Evolutionary conservation across 1,284 basidiomycete species (phyloP).

Genomic region (Cerioporus squamosus): DNA sequence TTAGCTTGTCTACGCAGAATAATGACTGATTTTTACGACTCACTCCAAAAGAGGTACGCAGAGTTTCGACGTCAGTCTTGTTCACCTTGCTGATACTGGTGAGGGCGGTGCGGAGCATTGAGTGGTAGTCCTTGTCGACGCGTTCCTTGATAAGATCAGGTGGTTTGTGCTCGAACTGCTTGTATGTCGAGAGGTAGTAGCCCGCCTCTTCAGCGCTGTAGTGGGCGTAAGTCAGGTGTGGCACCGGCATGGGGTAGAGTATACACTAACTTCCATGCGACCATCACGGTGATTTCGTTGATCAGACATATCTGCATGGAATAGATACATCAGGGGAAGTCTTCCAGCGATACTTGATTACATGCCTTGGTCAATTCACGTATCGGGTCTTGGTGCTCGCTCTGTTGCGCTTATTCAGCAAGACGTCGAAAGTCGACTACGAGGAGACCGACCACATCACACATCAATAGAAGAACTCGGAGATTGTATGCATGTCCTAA

Average conservation of each 20-base stretch:
- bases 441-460: slow-evolving; percentile 78
- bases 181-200: slow-evolving; percentile 89
- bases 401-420: slow-evolving; percentile 46
- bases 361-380: slow-evolving; percentile 87
- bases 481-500: slow-evolving; percentile 84
- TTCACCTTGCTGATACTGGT: slow-evolving; percentile 95
- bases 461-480: slow-evolving; percentile 88
- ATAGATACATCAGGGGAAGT: not conserved
- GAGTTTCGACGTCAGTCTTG: slow-evolving; percentile 95
- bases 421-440: not conserved
- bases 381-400: slow-evolving; percentile 89
- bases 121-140: slow-evolving; percentile 85
- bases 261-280: slow-evolving; percentile 85
- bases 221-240: slow-evolving; percentile 3
- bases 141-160: slow-evolving; percentile 95
- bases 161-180: slow-evolving; percentile 92
- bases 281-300: slow-evolving; percentile 91
- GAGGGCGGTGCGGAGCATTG: slow-evolving; percentile 83
- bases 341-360: not conserved
- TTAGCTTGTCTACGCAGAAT: not conserved
- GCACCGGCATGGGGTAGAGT: not conserved
- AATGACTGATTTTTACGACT: slow-evolving; percentile 39
- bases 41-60: slow-evolving; percentile 93
- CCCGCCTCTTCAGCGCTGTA: slow-evolving; percentile 88
- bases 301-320: slow-evolving; percentile 75